Evolutionary conservation across 768 basidiomycete genomes (phyloP).

Genomic region (Leccinum disarticulatum): DNA sequence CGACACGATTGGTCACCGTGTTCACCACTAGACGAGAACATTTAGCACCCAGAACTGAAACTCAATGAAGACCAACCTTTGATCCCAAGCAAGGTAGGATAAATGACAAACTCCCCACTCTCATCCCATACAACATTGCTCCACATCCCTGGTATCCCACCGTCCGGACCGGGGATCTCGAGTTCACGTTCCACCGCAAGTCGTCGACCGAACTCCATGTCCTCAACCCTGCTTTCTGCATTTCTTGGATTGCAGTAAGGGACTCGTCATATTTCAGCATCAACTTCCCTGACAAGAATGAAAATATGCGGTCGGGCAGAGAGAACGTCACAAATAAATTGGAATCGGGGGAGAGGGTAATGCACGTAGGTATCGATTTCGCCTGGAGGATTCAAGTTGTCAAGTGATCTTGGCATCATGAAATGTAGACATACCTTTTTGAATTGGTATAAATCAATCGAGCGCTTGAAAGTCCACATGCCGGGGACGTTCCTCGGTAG

Average conservation of each 20-base stretch:
- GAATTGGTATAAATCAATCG: slow-evolving; percentile 95
- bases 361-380: slow-evolving; percentile 87
- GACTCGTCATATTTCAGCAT: slow-evolving; percentile 95
- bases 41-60: slow-evolving; percentile 1
- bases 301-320: slow-evolving; percentile 90
- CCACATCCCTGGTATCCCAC: slow-evolving; percentile 70
- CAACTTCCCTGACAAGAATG: slow-evolving; percentile 85
- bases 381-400: slow-evolving; percentile 47
- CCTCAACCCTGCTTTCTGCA: slow-evolving; percentile 99
- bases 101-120: slow-evolving; percentile 90
- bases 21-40: slow-evolving; percentile 71
- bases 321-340: slow-evolving; percentile 93
- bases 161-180: slow-evolving; percentile 77
- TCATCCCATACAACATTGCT: slow-evolving; percentile 98
- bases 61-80: slow-evolving; percentile 61
- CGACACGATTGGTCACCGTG: slow-evolving; percentile 89
- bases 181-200: slow-evolving; percentile 90
- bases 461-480: slow-evolving; percentile 87
- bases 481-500: slow-evolving; percentile 74
- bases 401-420: slow-evolving; percentile 1
- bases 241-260: slow-evolving; percentile 88
- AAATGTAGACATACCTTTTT: slow-evolving; percentile 68
- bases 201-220: slow-evolving; percentile 99
- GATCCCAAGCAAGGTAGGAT: slow-evolving; percentile 90
- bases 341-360: slow-evolving; percentile 87